Evolutionary conservation across 192 early-diverging fungal genomes (phyloP).

Genomic region (Backusella tarrabulga): DNA sequence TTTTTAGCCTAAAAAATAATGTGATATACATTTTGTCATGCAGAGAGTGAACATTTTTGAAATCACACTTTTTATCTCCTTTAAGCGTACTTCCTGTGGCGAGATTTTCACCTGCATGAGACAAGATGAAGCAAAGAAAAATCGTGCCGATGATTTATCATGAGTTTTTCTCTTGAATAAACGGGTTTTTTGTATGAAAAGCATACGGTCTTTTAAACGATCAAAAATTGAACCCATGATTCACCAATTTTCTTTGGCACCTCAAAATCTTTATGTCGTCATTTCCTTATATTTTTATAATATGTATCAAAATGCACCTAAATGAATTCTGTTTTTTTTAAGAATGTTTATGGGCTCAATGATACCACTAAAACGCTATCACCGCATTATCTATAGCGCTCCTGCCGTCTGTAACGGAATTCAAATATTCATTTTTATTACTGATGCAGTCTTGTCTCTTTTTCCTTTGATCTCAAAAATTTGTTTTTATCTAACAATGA

Average conservation of each 20-base stretch:
- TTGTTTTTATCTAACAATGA: neutral
- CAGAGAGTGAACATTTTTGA: neutral
- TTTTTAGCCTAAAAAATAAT: neutral
- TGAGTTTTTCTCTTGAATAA: neutral
- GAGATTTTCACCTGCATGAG: neutral
- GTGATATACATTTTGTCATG: neutral
- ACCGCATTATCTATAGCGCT: neutral
- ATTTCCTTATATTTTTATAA: neutral
- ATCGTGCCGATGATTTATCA: neutral
- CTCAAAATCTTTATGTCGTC: neutral
- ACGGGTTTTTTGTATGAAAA: neutral
- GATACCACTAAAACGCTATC: neutral
- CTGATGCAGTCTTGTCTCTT: neutral
- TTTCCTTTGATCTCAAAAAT: neutral
- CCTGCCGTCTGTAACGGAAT: neutral
- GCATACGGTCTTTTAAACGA: neutral
- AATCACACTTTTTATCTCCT: neutral
- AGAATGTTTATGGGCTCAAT: neutral
- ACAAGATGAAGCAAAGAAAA: neutral
- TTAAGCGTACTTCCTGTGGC: neutral
- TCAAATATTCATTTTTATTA: neutral
- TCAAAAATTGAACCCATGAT: conserved; percentile 8
- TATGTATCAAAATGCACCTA: neutral
- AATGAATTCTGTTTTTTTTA: neutral
- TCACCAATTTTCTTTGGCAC: neutral